Base-by-base conservation (phyloP, 495 filamentous ascomycete genomes). In the Acidiella bohemica region DNA sequence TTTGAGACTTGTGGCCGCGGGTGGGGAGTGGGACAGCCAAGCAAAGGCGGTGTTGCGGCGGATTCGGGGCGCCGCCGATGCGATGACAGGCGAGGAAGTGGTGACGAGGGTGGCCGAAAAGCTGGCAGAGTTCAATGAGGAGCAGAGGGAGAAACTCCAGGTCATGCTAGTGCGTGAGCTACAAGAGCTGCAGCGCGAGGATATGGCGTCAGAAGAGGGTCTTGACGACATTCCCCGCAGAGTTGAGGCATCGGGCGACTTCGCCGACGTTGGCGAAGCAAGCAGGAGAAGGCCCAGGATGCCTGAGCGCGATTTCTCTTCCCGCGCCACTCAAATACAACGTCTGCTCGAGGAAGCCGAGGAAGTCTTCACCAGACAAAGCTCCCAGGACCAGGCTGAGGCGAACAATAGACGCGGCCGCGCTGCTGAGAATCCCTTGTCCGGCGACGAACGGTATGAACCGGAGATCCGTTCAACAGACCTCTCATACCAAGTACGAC, bases 291-390 rank as follows among this genome's bases (percentile, higher is more conserved):
- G 57, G 39, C 59, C 57, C 11, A 40, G 41, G 14, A 59, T 61
- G 54, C 56, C 59, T 8, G 35, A 45, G 3, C 41, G 56, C 33
- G 50, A 56, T 11, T 39, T 43, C 20, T 58, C 56, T 4, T 59
- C 37, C 31, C 45, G 56, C 5, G 56, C 58, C 3, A 57, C 54
- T 8, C 59, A 56, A 18, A 56, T 62, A 16, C 56, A 54, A 13
- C 40, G 58, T 7, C 41, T 38, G 27, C 20, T 62, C 10, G 55
- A 60, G 39, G 59, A 62, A 39, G 44, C 31, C 2, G 38, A 42
- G 28, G 20, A 20, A 13, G 14, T 28, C 31, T 44, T 26, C 22
- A 36, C 5, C 20, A n/a, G 19, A 18, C 13, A 42, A 30, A 27
- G 7, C 22, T 13, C 8, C 17, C 41, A 13, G 29, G 31, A 6